Percentiles rank a stretch among this genome's conserved stretches.
Evolutionary conservation across 1,284 basidiomycete species (phyloP).

Genomic region (Fistulina hepatica): DNA sequence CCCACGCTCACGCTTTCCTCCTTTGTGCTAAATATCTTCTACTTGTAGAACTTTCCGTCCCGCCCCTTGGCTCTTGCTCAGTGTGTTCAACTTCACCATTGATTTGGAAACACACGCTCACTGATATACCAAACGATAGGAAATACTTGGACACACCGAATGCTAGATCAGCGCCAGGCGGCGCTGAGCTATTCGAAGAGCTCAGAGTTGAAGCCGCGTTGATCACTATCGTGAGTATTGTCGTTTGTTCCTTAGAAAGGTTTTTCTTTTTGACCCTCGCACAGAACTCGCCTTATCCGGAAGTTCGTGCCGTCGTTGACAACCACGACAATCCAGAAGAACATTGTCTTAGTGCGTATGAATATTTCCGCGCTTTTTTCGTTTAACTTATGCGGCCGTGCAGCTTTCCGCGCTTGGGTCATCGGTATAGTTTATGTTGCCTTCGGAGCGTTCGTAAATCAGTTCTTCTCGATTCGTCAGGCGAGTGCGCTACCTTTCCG

Average conservation of each 20-base stretch:
- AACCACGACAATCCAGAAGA: conserved; percentile 38
- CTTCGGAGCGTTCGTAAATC: conserved; percentile 32
- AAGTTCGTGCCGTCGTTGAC: conserved; percentile 43
- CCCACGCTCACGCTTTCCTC: neutral
- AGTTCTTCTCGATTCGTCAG: conserved; percentile 35
- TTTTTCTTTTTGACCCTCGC: neutral
- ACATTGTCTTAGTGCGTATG: conserved; percentile 33
- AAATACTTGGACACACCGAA: conserved; percentile 7
- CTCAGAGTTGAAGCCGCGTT: conserved; percentile 24
- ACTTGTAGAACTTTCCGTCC: conserved; percentile 10
- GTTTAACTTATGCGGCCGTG: no score
- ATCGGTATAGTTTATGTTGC: conserved; percentile 39
- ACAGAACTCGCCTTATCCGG: conserved; percentile 39
- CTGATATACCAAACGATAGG: neutral
- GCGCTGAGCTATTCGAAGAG: conserved; percentile 15
- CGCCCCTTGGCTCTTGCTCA: conserved; percentile 5
- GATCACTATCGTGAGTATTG: conserved; percentile 14
- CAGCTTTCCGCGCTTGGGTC: conserved; percentile 37
- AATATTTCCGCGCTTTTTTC: no score
- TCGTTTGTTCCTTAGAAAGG: neutral
- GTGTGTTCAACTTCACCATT: neutral
- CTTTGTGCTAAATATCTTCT: neutral
- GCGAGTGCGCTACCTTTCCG: no score
- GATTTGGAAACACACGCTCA: neutral
- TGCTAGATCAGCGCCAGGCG: conserved; percentile 5